Base-by-base conservation (phyloP, 306 rosid species). In the Delonix regia region DNA sequence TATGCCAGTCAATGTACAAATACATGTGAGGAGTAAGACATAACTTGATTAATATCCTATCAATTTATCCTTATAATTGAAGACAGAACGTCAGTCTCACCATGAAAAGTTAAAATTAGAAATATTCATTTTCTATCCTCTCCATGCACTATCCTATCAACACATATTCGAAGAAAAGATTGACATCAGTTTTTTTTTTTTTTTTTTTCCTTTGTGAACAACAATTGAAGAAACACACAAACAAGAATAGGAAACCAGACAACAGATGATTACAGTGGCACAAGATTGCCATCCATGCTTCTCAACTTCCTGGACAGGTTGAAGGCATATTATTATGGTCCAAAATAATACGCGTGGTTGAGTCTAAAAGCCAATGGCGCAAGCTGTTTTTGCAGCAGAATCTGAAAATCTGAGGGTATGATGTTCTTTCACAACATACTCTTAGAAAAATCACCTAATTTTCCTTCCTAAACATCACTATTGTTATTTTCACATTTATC, bases 161-260 rank as follows among this genome's bases (percentile, higher is more conserved):
- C 34, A 57, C 7, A 24, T n/a, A n/a, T 57, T 24, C 25, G 9
- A 10, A 57, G 18, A 25, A 57, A 55, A 57, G 25, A 13, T 3
- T 25, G 18, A 57, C 33, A 57, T 25, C 27, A n/a, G n/a, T n/a
- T 57, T 57, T 57, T 57, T 6, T 12, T 14, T 4, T 16, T 5
- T 57, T 24, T 15, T 25, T 19, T 57, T 57, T 24, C 11, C 18
- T 25, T 39, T 28, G 18, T 4, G 8, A 57, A 11, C 34, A 57
- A 25, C 68, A 27, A 25, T 41, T 7, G 10, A 70, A 60, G 65
- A 60, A 42, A 16, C 8, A 42, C 42, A 55, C 0, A 56, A 78
- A 39, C 22, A 52, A 52, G 0, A 25, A 45, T 14, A 45, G 60
- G 7, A 79, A 79, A 49, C 66, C 47, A 71, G 47, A 79, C 44